Evolutionary conservation across 106 monocot species (phyloP), one percentile per base, ranked within the genome.

Genomic region (Gastrodia elata): DNA sequence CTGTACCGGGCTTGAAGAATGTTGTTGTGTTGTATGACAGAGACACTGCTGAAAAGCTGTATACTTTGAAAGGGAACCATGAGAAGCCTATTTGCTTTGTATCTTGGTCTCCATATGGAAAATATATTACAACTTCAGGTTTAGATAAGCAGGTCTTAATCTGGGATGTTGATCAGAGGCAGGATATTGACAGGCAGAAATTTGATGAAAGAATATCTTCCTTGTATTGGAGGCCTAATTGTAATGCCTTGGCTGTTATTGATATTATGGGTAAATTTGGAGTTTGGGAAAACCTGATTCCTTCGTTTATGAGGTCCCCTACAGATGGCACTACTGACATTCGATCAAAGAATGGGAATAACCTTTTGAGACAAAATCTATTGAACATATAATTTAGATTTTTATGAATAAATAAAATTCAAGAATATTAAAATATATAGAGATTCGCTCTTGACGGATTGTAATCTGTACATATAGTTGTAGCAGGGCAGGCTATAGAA

Each of bases 81-180:
- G 91, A 91, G 65, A 77, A 76, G 41, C 24, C 79, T 71, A 75
- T 98, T 30, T 93, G 98, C 69, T 87, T 76, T 38, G 67, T 93
- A 5, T 80, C 93, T n/a, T 98, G 98, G 98, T 98, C 98, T 55
- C 91, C 93, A 4, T 93, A 93, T 79, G 98, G 98, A 52, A 98
- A 91, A 38, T 98, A 93, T 44, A 82, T 98, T 34, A 93, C 90
- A 0, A 93, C 93, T 68, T 81, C 93, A 38, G 83, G 87, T 20
- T 64, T 89, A 30, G 98, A 98, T 74, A 91, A 75, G 74, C 93
- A 93, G 73, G 79, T 98, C 71, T 57, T 98, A 36, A 85, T 98
- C 16, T 98, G 98, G 97, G 98, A 98, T 81, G 70, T 98, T 80
- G 91, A 93, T 64, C 76, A 80, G 39, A 91, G 88, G 74, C 91